These are phyloP conservation scores for Lentinula guzmanii DNA, from an alignment of 768 basidiomycete genomes.

Conservation along the genomic window DNA sequence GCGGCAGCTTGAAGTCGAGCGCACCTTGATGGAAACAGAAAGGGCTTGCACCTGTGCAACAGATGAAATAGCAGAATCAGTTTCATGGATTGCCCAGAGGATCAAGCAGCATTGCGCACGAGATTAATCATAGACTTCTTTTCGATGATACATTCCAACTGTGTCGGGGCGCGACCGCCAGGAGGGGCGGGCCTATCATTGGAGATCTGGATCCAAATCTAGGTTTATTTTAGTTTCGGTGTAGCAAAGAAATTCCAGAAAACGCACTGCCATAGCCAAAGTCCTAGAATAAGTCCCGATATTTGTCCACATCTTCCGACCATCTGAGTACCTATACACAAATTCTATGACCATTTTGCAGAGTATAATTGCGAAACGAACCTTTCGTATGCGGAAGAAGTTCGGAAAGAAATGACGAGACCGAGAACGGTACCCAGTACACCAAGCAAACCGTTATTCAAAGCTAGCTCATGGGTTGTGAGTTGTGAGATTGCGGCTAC, in stretches of 20 bases:
- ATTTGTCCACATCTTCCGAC: conserved; percentile 65
- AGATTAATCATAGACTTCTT: conserved; percentile 74
- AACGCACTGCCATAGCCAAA: conserved; percentile 49
- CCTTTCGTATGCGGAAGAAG: conserved; percentile 66
- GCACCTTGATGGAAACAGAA: conserved; percentile 60
- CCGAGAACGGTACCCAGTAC: conserved; percentile 72
- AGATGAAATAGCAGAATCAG: neutral
- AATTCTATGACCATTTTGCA: conserved; percentile 5
- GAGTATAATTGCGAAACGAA: conserved; percentile 19
- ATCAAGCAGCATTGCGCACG: conserved; percentile 23
- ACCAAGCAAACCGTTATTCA: conserved; percentile 53
- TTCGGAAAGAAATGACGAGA: conserved; percentile 68
- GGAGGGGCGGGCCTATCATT: conserved; percentile 31
- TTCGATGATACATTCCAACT: conserved; percentile 52
- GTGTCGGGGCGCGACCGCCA: conserved; percentile 21
- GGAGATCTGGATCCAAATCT: conserved; percentile 57
- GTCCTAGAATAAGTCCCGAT: conserved; percentile 53
- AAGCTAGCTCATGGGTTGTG: conserved; percentile 40
- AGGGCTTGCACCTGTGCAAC: conserved; percentile 54
- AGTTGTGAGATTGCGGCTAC: conserved; percentile 47
- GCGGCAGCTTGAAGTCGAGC: neutral
- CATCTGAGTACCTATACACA: conserved; percentile 51
- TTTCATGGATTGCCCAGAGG: neutral
- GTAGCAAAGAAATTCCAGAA: conserved; percentile 7
- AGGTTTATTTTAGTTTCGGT: neutral